A percentile compares a stretch with the other conserved stretches of the same genome.
phyloP scores from a whole-genome alignment of 2,329 filamentous ascomycete species.

The Ophiosphaerella herpotricha region DNA sequence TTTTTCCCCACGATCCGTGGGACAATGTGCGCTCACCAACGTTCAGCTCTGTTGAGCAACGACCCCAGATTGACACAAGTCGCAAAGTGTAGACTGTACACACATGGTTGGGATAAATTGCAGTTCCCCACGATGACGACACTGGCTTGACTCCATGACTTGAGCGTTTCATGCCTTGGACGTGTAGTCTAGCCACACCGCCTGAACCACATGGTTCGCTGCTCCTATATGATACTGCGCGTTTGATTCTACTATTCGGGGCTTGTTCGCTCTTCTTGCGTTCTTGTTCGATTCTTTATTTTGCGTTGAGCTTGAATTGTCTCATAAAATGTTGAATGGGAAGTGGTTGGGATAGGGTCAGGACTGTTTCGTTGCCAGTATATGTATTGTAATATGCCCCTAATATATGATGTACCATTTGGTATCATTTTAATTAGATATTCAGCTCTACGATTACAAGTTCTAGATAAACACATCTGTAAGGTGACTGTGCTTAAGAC shows the following conservation, averaged over 20 bases:
- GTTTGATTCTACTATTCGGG: neutral
- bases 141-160: too few relatives aligned
- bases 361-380: conserved; percentile 5
- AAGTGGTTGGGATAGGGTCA: neutral
- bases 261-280: neutral
- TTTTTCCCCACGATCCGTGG: neutral
- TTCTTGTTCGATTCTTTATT: conserved; percentile 4
- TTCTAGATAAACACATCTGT: too few relatives aligned
- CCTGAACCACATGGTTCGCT: neutral
- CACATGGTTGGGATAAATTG: too few relatives aligned
- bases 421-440: conserved; percentile 4
- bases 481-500: too few relatives aligned
- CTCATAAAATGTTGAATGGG: neutral
- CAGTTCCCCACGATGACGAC: too few relatives aligned
- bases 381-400: conserved; percentile 20
- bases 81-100: too few relatives aligned
- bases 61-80: too few relatives aligned
- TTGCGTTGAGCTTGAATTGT: neutral
- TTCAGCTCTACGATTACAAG: neutral
- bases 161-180: too few relatives aligned
- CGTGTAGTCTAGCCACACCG: too few relatives aligned
- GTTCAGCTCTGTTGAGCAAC: too few relatives aligned
- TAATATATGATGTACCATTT: conserved; percentile 11
- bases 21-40: neutral
- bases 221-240: neutral